phyloP scores from a whole-genome alignment of 257 asterid species.

The Rhazya stricta region DNA sequence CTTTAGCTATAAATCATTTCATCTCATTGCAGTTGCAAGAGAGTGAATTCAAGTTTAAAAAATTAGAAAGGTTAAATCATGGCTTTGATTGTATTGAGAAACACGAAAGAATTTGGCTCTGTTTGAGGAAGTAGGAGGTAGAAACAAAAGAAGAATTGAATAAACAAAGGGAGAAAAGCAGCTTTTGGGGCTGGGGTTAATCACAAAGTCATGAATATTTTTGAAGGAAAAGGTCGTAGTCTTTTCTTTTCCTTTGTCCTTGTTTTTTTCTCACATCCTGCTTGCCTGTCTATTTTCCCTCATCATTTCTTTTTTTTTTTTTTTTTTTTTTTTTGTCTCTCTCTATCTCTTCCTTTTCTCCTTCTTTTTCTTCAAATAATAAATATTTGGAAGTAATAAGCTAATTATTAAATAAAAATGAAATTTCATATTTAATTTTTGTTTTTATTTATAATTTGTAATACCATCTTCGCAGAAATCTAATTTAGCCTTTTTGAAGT shows the following conservation, averaged over 20 bases:
- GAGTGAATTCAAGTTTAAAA: not conserved
- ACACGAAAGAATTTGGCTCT: not conserved
- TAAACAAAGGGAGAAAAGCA: not conserved
- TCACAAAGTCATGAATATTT: not conserved
- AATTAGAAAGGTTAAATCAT: not conserved
- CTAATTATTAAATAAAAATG: too few relatives aligned
- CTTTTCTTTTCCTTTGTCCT: not conserved
- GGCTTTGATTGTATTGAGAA: not conserved
- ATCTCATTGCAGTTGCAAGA: not conserved
- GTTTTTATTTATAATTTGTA: too few relatives aligned
- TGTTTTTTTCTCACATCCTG: not conserved
- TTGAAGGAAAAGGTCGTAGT: not conserved
- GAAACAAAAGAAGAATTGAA: not conserved
- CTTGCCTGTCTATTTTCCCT: not conserved
- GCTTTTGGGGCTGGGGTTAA: not conserved
- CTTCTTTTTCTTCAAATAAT: too few relatives aligned
- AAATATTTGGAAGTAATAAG: too few relatives aligned
- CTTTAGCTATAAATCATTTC: not conserved
- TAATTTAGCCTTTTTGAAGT: too few relatives aligned
- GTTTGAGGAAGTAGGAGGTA: not conserved
- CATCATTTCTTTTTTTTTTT: conserved; percentile 9
- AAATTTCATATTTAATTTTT: too few relatives aligned
- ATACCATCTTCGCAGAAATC: too few relatives aligned
- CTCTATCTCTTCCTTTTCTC: too few relatives aligned
- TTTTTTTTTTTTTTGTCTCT: not conserved